Evolutionary conservation across 2,329 filamentous ascomycete species (phyloP), one percentile per base, ranked within the genome.

Genomic region (Coniochaeta sp.): DNA sequence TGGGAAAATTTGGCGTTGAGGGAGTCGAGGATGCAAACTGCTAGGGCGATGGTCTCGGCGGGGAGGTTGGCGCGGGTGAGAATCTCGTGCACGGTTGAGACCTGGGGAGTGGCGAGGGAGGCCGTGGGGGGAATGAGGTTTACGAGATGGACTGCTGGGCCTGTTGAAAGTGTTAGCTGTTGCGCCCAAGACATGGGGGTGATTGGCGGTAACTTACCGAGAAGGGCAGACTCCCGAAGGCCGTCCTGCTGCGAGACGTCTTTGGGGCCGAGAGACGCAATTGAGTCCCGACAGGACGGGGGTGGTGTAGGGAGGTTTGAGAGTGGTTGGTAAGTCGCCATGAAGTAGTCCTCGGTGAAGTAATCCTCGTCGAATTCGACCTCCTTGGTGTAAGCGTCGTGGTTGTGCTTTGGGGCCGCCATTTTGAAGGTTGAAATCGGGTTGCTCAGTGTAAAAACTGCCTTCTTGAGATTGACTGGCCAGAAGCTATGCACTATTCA

Each of bases 221-320:
- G 57, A 48, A 69, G 62, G n/a, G 65, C 68, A 10, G 65, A 64
- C 60, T 71, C 71, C 53, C 72, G 63, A 49, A 67, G 63, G 56
- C 75, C 74, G 53, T 68, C 72, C 60, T 76, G 72, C 49, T 75
- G 71, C 48, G 71, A 61, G 16, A 65, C 64, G 51, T 69, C 64
- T 33, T 64, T 63, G 45, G 75, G 73, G 48, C 73, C 75, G 59
- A 73, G 71, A 35, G 64, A 62, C 26, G 70, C 69, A 30, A 71
- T 73, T 10, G 72, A 72, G 49, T 64, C 69, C 53, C 67, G 69
- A 48, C 75, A 76, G 42, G 79, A 83, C 10, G 76, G 76, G 42
- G 83, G 83, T 56, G 83, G 83, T 50, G 83, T 87, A 20, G 83
- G 83, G 20, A 87, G 75, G 64, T 83, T 85, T 27, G 83, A 86